Percentiles rank a stretch among this genome's conserved stretches.
Evolutionary conservation across 495 filamentous ascomycete species (phyloP).

Genomic region (Aspergillus ostianus): DNA sequence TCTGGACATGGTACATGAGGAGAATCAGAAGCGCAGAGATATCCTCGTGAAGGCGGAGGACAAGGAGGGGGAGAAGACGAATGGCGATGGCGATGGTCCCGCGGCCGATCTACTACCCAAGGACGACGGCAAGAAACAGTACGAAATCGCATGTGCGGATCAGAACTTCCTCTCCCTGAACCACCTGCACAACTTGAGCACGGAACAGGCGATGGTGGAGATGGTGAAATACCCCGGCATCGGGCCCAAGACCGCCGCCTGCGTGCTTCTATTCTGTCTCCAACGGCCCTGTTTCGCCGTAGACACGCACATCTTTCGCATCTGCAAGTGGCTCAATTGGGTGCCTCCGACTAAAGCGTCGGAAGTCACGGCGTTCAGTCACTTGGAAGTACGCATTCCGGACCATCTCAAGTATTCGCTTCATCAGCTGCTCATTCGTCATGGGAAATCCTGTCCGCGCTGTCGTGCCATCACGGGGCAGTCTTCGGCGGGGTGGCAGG

Average conservation of each 20-base stretch:
- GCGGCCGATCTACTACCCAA: slow-evolving; percentile 12
- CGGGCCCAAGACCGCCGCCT: slow-evolving; percentile 88
- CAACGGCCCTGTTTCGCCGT: slow-evolving; percentile 77
- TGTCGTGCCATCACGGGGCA: slow-evolving; percentile 62
- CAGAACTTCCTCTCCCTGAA: slow-evolving; percentile 68
- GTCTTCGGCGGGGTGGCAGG: slow-evolving; percentile 43
- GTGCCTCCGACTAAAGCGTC: slow-evolving; percentile 58
- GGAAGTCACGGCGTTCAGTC: slow-evolving; percentile 70
- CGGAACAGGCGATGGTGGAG: slow-evolving; percentile 68
- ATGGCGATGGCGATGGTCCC: neutral
- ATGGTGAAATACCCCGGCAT: slow-evolving; percentile 80
- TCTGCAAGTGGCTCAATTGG: slow-evolving; percentile 86
- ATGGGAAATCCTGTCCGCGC: slow-evolving; percentile 77
- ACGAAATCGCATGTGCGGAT: slow-evolving; percentile 53
- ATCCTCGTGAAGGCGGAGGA: slow-evolving; percentile 26
- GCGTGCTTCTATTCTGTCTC: slow-evolving; percentile 79
- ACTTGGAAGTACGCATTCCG: slow-evolving; percentile 78
- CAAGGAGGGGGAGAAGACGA: neutral
- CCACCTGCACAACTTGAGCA: slow-evolving; percentile 66
- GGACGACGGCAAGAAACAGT: slow-evolving; percentile 40
- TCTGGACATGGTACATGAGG: slow-evolving; percentile 73
- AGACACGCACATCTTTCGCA: slow-evolving; percentile 80
- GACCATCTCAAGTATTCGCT: slow-evolving; percentile 85
- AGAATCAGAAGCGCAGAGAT: slow-evolving; percentile 55
- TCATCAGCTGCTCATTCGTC: slow-evolving; percentile 82